Conservation (phyloP, 805 yeast species). For the Phaffomyces thermotolerans region DNA sequence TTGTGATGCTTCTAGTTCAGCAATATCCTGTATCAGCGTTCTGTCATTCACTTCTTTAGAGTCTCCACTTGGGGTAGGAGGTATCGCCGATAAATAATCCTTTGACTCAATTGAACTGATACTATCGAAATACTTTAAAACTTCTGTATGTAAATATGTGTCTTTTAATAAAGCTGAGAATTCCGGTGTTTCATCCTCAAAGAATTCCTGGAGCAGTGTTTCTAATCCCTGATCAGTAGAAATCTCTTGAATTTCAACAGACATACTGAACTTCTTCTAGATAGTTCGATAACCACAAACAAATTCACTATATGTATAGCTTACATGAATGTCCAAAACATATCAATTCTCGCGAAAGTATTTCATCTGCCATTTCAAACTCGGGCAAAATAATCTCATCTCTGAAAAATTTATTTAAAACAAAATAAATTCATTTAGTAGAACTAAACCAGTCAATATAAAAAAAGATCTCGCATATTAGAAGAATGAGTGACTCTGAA, state of each 20-base stretch:
- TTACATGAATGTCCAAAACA: not conserved
- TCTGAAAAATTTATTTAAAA: too few relatives aligned
- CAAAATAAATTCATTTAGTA: not conserved
- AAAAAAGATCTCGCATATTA: not conserved
- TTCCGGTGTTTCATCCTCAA: conserved; percentile 21
- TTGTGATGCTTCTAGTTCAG: conserved; percentile 58
- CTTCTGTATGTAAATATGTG: conserved; percentile 29
- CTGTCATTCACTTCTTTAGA: conserved; percentile 10
- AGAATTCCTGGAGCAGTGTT: not conserved
- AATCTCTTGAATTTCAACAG: not conserved
- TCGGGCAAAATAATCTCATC: not conserved
- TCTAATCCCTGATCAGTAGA: not conserved
- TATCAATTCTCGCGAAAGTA: not conserved
- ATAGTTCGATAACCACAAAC: too few relatives aligned
- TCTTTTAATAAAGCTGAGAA: conserved; percentile 21
- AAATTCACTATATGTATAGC: too few relatives aligned
- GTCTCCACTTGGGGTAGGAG: conserved; percentile 30
- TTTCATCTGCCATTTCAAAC: not conserved
- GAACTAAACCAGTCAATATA: not conserved
- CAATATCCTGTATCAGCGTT: conserved; percentile 60
- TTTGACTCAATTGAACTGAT: conserved; percentile 42
- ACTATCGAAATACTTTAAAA: conserved; percentile 28
- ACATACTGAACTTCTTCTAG: too few relatives aligned
- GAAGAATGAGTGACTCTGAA: conserved; percentile 20
- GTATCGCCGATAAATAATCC: conserved; percentile 37